Percentiles rank a stretch among this genome's conserved stretches.
Conservation (phyloP, 192 early-diverging fungal genomes). For the Umbelopsis sp. region DNA sequence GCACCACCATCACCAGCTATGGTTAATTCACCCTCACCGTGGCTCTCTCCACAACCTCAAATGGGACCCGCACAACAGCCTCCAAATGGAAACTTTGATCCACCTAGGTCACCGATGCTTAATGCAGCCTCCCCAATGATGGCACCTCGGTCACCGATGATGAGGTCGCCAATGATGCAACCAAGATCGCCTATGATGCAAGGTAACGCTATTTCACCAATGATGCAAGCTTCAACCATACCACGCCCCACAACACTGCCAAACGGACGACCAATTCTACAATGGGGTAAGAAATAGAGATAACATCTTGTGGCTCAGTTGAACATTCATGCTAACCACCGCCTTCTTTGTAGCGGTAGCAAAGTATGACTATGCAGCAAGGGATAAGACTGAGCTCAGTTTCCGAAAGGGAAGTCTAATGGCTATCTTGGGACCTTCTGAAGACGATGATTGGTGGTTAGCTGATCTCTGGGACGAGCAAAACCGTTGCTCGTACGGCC, state of each 20-base stretch:
- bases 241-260: background rate
- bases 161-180: background rate
- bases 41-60: background rate
- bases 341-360: background rate
- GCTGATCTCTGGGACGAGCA: constrained; percentile 22
- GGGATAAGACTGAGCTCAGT: background rate
- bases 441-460: constrained; percentile 14
- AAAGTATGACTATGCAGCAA: constrained; percentile 13
- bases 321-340: background rate
- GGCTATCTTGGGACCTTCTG: constrained; percentile 17
- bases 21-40: background rate
- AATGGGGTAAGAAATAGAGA: constrained; percentile 14
- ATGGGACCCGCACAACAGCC: background rate
- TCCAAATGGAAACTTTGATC: background rate
- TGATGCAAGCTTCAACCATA: background rate
- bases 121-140: constrained; percentile 8
- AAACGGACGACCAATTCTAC: constrained; percentile 4
- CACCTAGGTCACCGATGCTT: background rate
- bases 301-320: background rate
- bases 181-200: constrained; percentile 12
- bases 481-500: background rate
- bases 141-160: constrained; percentile 2
- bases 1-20: background rate
- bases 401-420: constrained; percentile 15
- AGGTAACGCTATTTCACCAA: background rate